Evolutionary conservation across 2,329 filamentous ascomycete genomes (phyloP).

Genomic region (Blastomyces percursus): DNA sequence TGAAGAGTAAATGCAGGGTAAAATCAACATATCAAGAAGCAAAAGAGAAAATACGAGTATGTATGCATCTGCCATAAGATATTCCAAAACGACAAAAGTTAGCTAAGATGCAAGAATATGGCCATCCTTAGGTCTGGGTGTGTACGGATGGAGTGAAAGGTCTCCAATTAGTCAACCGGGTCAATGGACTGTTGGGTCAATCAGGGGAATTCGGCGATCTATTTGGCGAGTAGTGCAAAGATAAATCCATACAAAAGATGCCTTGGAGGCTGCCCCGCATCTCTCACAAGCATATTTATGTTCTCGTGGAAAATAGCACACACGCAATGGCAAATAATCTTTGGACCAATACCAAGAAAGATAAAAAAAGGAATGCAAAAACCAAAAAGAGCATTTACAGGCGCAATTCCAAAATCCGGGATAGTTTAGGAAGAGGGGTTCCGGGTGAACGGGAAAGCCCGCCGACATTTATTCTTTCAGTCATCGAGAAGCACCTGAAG

Average conservation of each 20-base stretch:
- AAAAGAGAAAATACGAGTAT: neutral
- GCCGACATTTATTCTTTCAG: neutral
- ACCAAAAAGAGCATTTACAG: neutral
- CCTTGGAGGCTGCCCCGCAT: neutral
- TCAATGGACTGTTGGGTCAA: neutral
- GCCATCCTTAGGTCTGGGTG: neutral
- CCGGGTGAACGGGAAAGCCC: neutral
- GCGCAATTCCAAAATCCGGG: neutral
- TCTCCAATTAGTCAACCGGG: neutral
- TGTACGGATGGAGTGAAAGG: neutral
- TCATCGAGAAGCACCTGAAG: slow-evolving; percentile 4
- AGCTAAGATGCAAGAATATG: neutral
- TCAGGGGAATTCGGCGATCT: neutral
- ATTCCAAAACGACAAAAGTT: neutral
- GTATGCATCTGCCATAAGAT: neutral
- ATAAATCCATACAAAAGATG: neutral
- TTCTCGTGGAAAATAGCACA: neutral
- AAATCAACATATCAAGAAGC: neutral
- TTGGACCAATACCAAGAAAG: neutral
- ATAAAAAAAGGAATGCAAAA: neutral
- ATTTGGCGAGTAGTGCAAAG: neutral
- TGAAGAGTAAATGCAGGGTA: neutral
- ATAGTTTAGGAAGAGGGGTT: neutral
- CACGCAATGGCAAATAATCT: neutral
- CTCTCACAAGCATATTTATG: neutral